Evolutionary conservation across 1,284 basidiomycete genomes (phyloP), one percentile per base, ranked within the genome.

Genomic region (Cryptococcus sp.): DNA sequence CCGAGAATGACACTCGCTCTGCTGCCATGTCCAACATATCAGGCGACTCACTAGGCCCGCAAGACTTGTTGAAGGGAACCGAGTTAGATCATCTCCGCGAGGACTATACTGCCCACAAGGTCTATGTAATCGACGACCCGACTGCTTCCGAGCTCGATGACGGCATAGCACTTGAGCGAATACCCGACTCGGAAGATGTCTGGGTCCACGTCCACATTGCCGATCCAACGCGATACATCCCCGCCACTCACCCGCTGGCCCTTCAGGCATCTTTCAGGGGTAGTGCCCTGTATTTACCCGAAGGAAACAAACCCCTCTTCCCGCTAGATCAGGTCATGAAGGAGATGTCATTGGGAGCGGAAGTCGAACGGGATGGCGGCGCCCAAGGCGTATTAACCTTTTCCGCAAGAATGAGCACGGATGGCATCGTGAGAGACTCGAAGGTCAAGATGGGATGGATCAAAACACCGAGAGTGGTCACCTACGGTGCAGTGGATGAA

Each of bases 141-240:
- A 74, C 70, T 5, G 94, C 96, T 0, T 80, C 88, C 67, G 96
- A 99, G 75, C 84, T 99, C 27, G 96, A 99, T 70, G 96, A 99
- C 75, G 96, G 93, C 1, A 73, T 99, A 39, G 95, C 93, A 0
- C 73, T 98, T 49, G 90, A 94, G 64, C 66, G 78, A 1, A 81
- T 87, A 20, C 79, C 79, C 1, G 84, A 88, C 50, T 84, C 86
- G 3, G 84, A 82, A 17, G 80, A 80, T 57, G 70, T 81, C 53
- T 99, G 96, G 96, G 71, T 96, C 16, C 95, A 98, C 69, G 82
- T 90, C 19, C 95, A 99, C 73, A 84, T 99, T 55, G 95, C 96
- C 8, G 95, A 99, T 74, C 94, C 95, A 0, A 94, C 92, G 0
- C 81, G 88, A 1, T 72, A 88, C 57, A 80, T 99, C n/a, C 86